Percentiles rank a stretch among this genome's conserved stretches.
phyloP scores from a whole-genome alignment of 1,139 yeast species.

The Pichia sp. region DNA sequence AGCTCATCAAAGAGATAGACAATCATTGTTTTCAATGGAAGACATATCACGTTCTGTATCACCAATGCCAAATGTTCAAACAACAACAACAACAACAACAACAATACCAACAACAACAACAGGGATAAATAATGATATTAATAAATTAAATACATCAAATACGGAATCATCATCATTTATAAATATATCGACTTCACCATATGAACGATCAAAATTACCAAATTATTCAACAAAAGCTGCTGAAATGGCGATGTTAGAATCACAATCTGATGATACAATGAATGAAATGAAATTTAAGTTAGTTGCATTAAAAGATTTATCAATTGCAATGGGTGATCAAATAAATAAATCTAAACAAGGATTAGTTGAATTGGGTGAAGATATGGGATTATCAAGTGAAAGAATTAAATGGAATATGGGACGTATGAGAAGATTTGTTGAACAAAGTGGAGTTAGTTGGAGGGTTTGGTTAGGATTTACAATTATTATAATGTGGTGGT shows the following conservation, averaged over 20 bases:
- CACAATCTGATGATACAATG: conserved; percentile 77
- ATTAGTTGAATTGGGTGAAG: conserved; percentile 50
- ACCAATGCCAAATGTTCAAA: neutral
- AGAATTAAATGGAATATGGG: conserved; percentile 59
- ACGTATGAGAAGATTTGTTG: conserved; percentile 76
- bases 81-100: neutral
- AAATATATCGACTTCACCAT: neutral
- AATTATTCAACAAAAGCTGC: conserved; percentile 37
- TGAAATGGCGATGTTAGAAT: conserved; percentile 64
- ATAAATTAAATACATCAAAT: neutral
- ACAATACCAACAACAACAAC: conserved; percentile 11
- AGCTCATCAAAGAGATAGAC: conserved; percentile 29
- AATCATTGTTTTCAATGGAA: conserved; percentile 23
- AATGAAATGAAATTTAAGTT: conserved; percentile 67
- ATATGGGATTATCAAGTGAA: conserved; percentile 34
- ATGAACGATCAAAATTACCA: conserved; percentile 28
- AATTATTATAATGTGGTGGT: conserved; percentile 53
- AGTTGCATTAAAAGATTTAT: conserved; percentile 61
- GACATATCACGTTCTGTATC: conserved; percentile 9
- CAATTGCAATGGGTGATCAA: conserved; percentile 76
- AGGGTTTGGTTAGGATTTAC: conserved; percentile 72
- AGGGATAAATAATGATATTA: conserved; percentile 23
- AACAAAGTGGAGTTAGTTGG: conserved; percentile 75
- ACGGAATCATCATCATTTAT: neutral
- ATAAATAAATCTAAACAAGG: conserved; percentile 67